Conservation (phyloP, 75 land plant species). For the Sequoia sempervirens region DNA sequence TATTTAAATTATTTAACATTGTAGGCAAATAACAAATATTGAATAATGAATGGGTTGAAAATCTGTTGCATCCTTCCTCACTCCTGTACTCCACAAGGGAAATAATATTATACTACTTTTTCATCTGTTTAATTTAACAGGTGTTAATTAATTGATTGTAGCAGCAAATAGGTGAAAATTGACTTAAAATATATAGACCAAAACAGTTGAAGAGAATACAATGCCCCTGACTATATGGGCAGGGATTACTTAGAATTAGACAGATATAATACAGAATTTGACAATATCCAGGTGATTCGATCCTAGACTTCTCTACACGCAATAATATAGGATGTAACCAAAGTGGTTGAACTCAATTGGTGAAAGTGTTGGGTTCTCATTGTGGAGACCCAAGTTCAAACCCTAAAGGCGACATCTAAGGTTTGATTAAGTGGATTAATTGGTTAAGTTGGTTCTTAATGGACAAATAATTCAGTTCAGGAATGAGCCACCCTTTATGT, state of each 20-base stretch:
- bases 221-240: background rate
- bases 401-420: too few species aligned
- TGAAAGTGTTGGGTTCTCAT: too few species aligned
- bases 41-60: background rate
- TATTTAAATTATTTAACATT: background rate
- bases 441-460: too few species aligned
- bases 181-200: background rate
- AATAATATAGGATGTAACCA: background rate
- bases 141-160: background rate
- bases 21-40: background rate
- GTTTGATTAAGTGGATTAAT: too few species aligned
- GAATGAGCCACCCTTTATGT: too few species aligned
- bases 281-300: background rate
- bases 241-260: background rate
- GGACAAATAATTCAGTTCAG: too few species aligned
- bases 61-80: background rate
- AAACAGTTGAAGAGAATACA: background rate
- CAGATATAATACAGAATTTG: background rate
- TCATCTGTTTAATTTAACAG: background rate
- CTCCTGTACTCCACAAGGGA: background rate
- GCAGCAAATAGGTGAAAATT: background rate
- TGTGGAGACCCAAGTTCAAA: too few species aligned
- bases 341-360: too few species aligned
- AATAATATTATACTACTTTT: background rate
- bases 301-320: background rate